phyloP scores from a whole-genome alignment of 2,329 filamentous ascomycete genomes.

The Calonectria leucothoes region DNA sequence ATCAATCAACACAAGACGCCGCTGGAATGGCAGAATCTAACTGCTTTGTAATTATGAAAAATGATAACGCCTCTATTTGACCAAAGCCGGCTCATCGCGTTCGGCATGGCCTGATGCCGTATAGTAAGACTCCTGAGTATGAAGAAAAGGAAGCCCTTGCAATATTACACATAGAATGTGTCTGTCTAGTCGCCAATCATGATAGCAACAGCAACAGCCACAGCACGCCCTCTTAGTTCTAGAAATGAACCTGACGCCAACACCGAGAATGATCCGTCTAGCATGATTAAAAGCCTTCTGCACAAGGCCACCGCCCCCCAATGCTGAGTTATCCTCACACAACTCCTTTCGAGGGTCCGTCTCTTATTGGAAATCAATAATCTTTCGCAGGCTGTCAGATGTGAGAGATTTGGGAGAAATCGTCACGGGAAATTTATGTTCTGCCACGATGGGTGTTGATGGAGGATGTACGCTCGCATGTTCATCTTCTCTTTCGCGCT shows the following conservation, averaged over 20 bases:
- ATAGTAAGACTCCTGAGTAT: neutral
- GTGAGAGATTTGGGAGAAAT: constrained; percentile 56
- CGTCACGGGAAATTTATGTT: constrained; percentile 45
- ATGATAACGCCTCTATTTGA: constrained; percentile 15
- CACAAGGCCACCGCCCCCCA: constrained; percentile 9
- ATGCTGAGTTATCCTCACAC: neutral
- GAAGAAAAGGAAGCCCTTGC: neutral
- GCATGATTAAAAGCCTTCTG: constrained; percentile 19
- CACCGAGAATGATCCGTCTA: constrained; percentile 26
- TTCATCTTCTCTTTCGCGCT: constrained; percentile 18
- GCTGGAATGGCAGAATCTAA: neutral
- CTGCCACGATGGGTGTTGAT: constrained; percentile 34
- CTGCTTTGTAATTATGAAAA: neutral
- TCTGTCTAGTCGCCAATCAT: constrained; percentile 9
- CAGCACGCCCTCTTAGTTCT: constrained; percentile 10
- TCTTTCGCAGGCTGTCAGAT: constrained; percentile 53
- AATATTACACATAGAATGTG: constrained; percentile 23
- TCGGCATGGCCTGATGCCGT: constrained; percentile 13
- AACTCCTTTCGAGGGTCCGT: neutral
- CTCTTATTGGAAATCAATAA: constrained; percentile 48
- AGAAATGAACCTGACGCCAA: constrained; percentile 31
- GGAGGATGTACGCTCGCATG: constrained; percentile 18
- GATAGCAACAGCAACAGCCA: constrained; percentile 14
- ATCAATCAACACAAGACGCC: neutral
- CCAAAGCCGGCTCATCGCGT: neutral